A percentile compares a stretch with the other conserved stretches of the same genome.
phyloP scores from a whole-genome alignment of 345 rosid genomes.

The Lumnitzera racemosa region DNA sequence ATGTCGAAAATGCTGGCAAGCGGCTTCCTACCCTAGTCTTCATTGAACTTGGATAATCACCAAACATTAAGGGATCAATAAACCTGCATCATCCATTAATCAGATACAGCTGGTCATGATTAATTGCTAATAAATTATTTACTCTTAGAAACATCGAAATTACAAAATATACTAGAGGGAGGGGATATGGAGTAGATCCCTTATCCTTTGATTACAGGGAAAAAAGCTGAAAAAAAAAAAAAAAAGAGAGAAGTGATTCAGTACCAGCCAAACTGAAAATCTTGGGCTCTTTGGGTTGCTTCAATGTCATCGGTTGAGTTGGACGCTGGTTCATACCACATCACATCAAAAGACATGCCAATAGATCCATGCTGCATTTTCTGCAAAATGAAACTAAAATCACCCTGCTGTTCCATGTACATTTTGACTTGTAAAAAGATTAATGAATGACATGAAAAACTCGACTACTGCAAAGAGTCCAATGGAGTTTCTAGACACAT shows the following conservation, averaged over 20 bases:
- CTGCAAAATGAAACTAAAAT: slow-evolving; percentile 22
- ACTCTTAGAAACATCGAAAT: background rate
- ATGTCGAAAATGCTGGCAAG: slow-evolving; percentile 54
- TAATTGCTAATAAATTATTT: too few relatives aligned
- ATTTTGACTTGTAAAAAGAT: too few relatives aligned
- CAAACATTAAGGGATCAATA: slow-evolving; percentile 78
- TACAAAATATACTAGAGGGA: background rate
- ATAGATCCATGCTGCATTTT: slow-evolving; percentile 63
- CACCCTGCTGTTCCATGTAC: too few relatives aligned
- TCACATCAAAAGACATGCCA: slow-evolving; percentile 69
- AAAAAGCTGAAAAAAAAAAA: background rate
- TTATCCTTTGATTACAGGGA: too few relatives aligned
- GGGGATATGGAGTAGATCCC: too few relatives aligned
- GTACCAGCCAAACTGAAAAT: slow-evolving; percentile 98
- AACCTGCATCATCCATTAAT: slow-evolving; percentile 45
- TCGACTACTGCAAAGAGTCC: too few relatives aligned
- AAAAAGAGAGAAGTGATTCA: background rate
- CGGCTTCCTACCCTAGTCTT: slow-evolving; percentile 63
- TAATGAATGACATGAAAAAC: too few relatives aligned
- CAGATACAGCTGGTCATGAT: too few relatives aligned
- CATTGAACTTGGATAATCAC: slow-evolving; percentile 88
- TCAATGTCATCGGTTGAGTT: slow-evolving; percentile 53
- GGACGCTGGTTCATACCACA: slow-evolving; percentile 66
- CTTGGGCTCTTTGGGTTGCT: slow-evolving; percentile 93
- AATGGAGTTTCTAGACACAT: too few relatives aligned